Evolutionary conservation across 2,329 filamentous ascomycete species (phyloP).

Genomic region (Curvularia verruculosa): DNA sequence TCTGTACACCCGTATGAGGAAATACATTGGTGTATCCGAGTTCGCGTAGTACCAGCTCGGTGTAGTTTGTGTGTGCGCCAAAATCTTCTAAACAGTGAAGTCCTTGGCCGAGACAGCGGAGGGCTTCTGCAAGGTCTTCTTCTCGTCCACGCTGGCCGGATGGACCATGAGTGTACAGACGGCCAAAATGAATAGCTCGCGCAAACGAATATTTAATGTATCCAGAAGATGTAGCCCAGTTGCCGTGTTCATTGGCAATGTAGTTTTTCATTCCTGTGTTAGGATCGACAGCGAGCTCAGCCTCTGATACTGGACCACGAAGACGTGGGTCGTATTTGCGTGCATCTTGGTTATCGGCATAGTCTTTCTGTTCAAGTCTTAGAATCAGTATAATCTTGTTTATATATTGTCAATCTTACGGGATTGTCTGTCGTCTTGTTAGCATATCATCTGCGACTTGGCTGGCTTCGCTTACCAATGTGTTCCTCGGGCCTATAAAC

Average conservation of each 20-base stretch:
- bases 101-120: conserved; percentile 59
- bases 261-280: conserved; percentile 92
- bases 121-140: conserved; percentile 56
- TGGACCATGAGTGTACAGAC: conserved; percentile 54
- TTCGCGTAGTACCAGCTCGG: conserved; percentile 59
- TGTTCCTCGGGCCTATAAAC: conserved; percentile 59
- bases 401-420: conserved; percentile 1
- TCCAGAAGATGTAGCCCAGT: conserved; percentile 87
- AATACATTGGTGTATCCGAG: conserved; percentile 60
- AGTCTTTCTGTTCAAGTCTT: conserved; percentile 39
- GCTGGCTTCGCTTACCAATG: conserved; percentile 28
- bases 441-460: background rate
- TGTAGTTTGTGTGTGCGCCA: conserved; percentile 62
- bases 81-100: conserved; percentile 62
- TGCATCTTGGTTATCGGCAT: conserved; percentile 75
- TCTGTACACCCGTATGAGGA: conserved; percentile 56
- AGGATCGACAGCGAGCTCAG: conserved; percentile 55
- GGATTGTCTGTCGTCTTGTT: conserved; percentile 36
- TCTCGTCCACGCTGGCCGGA: conserved; percentile 50
- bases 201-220: conserved; percentile 67
- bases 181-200: conserved; percentile 56
- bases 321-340: conserved; percentile 80
- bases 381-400: background rate
- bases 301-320: conserved; percentile 71
- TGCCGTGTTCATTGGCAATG: conserved; percentile 86